These are phyloP conservation scores for Mycena polygramma DNA, from an alignment of 768 basidiomycete species.

Conservation along the genomic window DNA sequence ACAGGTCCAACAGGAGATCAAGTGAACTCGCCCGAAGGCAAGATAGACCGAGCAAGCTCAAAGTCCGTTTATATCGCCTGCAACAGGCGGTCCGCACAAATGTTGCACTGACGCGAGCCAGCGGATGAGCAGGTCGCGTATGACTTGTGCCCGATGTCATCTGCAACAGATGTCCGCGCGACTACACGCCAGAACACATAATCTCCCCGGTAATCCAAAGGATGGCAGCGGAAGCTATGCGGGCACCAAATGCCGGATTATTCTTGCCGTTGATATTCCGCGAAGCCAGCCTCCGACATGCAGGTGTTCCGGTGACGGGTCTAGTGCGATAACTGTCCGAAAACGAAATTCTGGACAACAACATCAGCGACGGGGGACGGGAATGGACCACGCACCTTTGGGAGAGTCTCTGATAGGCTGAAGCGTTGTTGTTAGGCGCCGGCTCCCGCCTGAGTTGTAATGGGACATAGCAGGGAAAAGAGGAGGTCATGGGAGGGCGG, in stretches of 20 bases:
- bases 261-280: not conserved
- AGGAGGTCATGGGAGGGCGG: too few relatives aligned
- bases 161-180: not conserved
- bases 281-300: not conserved
- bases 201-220: constrained; percentile 9
- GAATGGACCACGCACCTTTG: too few relatives aligned
- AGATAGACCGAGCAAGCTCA: not conserved
- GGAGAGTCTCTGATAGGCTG: too few relatives aligned
- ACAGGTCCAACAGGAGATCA: not conserved
- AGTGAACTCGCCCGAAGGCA: not conserved
- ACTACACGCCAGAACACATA: not conserved
- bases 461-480: too few relatives aligned
- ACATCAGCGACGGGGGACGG: too few relatives aligned
- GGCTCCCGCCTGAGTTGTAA: too few relatives aligned
- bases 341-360: too few relatives aligned
- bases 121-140: too few relatives aligned
- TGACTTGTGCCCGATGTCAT: not conserved
- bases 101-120: not conserved
- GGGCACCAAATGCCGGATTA: not conserved
- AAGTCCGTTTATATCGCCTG: not conserved
- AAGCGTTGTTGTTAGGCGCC: too few relatives aligned
- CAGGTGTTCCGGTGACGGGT: not conserved
- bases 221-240: not conserved
- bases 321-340: not conserved
- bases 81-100: not conserved